Percentiles rank a stretch among this genome's conserved stretches.
Conservation (phyloP, 768 basidiomycete species). For the Chalciporus pseudorubinellus region DNA sequence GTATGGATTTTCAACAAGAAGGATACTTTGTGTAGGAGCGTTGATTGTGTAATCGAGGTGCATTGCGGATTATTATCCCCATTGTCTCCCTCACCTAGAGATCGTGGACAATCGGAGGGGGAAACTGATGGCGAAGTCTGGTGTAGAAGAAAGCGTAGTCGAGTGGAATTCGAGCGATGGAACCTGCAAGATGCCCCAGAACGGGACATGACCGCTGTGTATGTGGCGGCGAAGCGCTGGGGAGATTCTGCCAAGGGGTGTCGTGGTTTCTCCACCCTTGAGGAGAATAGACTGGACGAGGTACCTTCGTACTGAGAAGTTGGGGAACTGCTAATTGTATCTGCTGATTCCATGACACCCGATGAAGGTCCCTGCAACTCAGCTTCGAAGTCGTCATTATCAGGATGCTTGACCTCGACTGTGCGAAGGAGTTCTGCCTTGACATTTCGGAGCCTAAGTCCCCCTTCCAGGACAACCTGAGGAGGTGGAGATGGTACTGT, state of each 20-base stretch:
- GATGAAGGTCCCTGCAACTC: slow-evolving; percentile 32
- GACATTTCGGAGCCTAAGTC: slow-evolving; percentile 75
- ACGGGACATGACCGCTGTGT: slow-evolving; percentile 63
- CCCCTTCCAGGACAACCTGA: slow-evolving; percentile 64
- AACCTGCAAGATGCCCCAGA: slow-evolving; percentile 93
- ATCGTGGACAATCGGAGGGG: slow-evolving; percentile 44
- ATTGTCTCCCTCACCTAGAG: slow-evolving; percentile 43
- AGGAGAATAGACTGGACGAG: slow-evolving; percentile 27
- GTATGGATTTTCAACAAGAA: slow-evolving; percentile 73
- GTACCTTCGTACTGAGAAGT: slow-evolving; percentile 25
- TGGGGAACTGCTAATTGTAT: slow-evolving; percentile 13
- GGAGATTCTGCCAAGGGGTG: slow-evolving; percentile 43
- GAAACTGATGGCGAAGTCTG: slow-evolving; percentile 51
- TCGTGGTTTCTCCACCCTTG: slow-evolving; percentile 28
- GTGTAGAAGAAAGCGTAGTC: slow-evolving; percentile 79
- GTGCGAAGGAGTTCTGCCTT: slow-evolving; percentile 73
- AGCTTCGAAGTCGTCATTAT: slow-evolving; percentile 34
- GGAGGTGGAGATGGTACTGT: slow-evolving; percentile 74
- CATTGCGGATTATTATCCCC: slow-evolving; percentile 62
- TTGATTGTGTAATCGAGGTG: slow-evolving; percentile 74
- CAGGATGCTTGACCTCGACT: slow-evolving; percentile 53
- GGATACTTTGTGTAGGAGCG: slow-evolving; percentile 77
- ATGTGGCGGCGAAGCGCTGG: slow-evolving; percentile 39
- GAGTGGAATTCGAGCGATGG: slow-evolving; percentile 71
- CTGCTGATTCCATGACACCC: slow-evolving; percentile 16